Percentiles rank a stretch among this genome's conserved stretches.
phyloP scores from a whole-genome alignment of 192 early-diverging fungal genomes.

The Endogone sp. region DNA sequence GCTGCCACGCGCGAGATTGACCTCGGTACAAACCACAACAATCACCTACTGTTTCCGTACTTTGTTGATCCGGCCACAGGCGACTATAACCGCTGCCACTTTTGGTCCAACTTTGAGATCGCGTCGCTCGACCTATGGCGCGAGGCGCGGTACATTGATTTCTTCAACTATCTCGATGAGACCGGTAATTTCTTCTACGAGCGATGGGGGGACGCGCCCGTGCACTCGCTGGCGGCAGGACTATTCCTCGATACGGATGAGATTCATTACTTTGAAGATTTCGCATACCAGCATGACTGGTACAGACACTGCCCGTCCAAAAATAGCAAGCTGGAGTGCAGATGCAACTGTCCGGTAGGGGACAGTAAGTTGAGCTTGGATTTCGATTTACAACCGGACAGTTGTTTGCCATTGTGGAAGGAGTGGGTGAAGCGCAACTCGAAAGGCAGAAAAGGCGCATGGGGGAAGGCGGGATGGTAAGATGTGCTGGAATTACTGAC shows the following conservation, averaged over 20 bases:
- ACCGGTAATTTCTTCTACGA: constrained; percentile 75
- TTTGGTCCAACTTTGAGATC: constrained; percentile 84
- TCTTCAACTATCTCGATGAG: constrained; percentile 62
- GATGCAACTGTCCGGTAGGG: constrained; percentile 27
- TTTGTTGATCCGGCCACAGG: constrained; percentile 21
- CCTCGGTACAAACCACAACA: constrained; percentile 11
- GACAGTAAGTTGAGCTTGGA: constrained; percentile 25
- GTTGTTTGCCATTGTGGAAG: constrained; percentile 26
- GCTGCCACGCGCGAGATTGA: constrained; percentile 22
- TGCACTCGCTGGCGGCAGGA: constrained; percentile 64
- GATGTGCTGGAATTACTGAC: too few species aligned
- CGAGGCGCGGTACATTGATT: constrained; percentile 50
- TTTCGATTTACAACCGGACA: constrained; percentile 26
- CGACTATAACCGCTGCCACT: constrained; percentile 69
- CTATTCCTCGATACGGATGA: constrained; percentile 56
- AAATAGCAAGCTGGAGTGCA: constrained; percentile 20
- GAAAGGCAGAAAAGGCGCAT: too few species aligned
- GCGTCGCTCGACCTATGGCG: constrained; percentile 60
- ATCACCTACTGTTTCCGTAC: constrained; percentile 25
- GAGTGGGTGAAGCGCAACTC: constrained; percentile 25
- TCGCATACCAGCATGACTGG: constrained; percentile 67
- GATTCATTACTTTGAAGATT: constrained; percentile 73
- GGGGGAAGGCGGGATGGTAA: too few species aligned
- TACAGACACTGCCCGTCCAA: constrained; percentile 61
- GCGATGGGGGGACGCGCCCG: constrained; percentile 78